Evolutionary conservation across 2,329 filamentous ascomycete genomes (phyloP).

Genomic region (Microsporum ferrugineum): DNA sequence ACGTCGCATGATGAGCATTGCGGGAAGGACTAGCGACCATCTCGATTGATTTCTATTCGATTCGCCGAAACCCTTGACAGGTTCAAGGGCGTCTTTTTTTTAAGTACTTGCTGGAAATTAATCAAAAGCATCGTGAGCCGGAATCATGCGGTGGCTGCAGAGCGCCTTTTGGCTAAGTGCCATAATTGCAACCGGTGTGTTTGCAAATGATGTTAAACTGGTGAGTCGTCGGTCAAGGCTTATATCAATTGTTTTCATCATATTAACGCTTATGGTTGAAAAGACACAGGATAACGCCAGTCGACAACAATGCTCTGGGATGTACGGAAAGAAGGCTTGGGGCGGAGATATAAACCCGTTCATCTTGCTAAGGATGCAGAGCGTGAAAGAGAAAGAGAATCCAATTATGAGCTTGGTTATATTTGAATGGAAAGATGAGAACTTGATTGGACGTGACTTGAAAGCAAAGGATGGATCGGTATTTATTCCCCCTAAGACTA

Average conservation of each 20-base stretch:
- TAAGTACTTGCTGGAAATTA: background rate
- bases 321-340: conserved; percentile 88
- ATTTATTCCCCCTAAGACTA: conserved; percentile 19
- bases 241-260: background rate
- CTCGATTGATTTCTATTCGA: background rate
- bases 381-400: conserved; percentile 46
- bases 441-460: conserved; percentile 60
- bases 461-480: conserved; percentile 46
- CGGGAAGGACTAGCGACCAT: background rate
- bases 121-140: background rate
- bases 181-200: conserved; percentile 27
- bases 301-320: conserved; percentile 75
- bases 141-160: conserved; percentile 32
- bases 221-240: conserved; percentile 20
- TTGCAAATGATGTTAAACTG: conserved; percentile 38
- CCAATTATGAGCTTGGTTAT: conserved; percentile 73
- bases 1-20: background rate
- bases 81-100: background rate
- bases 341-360: conserved; percentile 79
- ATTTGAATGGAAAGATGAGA: conserved; percentile 86
- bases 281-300: conserved; percentile 68
- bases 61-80: background rate
- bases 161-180: conserved; percentile 27
- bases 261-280: background rate
- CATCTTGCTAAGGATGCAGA: conserved; percentile 71